Evolutionary conservation across 768 basidiomycete species (phyloP).

Genomic region (Kwoniella bestiolae): DNA sequence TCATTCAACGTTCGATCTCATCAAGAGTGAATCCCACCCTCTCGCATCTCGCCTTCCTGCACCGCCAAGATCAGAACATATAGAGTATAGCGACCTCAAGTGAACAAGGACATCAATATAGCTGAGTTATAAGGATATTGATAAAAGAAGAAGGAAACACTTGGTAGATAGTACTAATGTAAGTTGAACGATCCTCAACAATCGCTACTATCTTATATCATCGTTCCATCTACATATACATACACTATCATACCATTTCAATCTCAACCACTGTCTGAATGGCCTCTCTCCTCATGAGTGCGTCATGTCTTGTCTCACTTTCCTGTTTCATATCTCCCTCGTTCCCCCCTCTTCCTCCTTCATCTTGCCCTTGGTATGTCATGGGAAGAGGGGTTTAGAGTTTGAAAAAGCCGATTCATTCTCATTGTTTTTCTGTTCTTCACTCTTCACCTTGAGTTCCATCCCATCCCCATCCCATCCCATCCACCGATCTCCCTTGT

Average conservation of each 20-base stretch:
- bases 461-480: neutral
- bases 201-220: neutral
- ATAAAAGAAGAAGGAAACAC: neutral
- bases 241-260: neutral
- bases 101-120: no score
- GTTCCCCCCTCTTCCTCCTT: neutral
- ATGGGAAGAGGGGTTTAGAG: neutral
- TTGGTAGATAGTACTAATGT: neutral
- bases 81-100: no score
- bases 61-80: no score
- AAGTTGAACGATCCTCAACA: neutral
- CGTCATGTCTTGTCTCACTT: slow-evolving; percentile 11
- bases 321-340: slow-evolving; percentile 4
- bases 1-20: no score
- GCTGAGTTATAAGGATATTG: no score
- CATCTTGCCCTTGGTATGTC: neutral
- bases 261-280: slow-evolving; percentile 1
- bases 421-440: no score
- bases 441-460: neutral
- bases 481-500: neutral
- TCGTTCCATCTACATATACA: neutral
- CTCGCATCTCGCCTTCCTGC: no score
- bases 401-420: neutral
- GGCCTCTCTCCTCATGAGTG: slow-evolving; percentile 4
- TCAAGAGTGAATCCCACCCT: no score